phyloP scores from a whole-genome alignment of 768 basidiomycete species.

The Boletus vermiculosoides region DNA sequence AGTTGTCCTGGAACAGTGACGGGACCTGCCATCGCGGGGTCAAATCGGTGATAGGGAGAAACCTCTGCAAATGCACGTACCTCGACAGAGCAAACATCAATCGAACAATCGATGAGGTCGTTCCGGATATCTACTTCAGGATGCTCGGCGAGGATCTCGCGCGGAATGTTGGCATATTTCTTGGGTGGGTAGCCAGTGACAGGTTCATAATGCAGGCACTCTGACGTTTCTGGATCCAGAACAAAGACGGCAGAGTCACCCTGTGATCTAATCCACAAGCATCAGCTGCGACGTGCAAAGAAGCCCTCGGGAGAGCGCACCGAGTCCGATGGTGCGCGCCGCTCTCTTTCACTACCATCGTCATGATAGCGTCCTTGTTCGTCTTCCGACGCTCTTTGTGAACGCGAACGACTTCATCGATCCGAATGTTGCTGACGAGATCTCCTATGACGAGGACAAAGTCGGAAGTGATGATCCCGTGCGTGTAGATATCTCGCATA shows the following conservation, averaged over 20 bases:
- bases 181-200: conserved; percentile 68
- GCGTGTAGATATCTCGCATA: conserved; percentile 90
- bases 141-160: conserved; percentile 68
- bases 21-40: conserved; percentile 62
- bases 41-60: background rate
- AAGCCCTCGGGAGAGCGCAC: conserved; percentile 38
- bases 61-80: conserved; percentile 38
- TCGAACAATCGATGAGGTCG: conserved; percentile 84
- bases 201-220: conserved; percentile 85
- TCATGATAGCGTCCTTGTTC: conserved; percentile 95
- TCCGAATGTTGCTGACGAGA: conserved; percentile 88
- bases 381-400: conserved; percentile 85
- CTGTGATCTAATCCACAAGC: conserved; percentile 46
- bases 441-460: conserved; percentile 91
- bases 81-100: conserved; percentile 94
- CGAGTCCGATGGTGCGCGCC: conserved; percentile 70
- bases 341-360: conserved; percentile 86
- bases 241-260: conserved; percentile 80
- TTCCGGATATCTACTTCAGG: conserved; percentile 84
- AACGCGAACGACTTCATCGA: conserved; percentile 83
- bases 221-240: conserved; percentile 68
- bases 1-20: conserved; percentile 97
- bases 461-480: conserved; percentile 86
- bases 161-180: conserved; percentile 63
- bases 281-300: conserved; percentile 1